Conservation (phyloP, 1,139 yeast species). For the Scheffersomyces cryptocercus region DNA sequence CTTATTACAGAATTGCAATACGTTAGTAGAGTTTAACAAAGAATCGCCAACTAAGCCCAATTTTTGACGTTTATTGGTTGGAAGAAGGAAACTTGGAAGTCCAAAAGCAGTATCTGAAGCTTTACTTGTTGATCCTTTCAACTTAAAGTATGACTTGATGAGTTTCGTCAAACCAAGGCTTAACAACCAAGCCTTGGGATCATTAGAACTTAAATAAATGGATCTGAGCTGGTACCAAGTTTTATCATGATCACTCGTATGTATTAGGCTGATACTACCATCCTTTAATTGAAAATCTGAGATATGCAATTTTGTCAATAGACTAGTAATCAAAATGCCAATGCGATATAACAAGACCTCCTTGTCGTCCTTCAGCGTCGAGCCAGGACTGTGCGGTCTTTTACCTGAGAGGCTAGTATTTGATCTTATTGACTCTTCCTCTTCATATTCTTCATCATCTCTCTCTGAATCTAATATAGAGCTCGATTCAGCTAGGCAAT, state of each 20-base stretch:
- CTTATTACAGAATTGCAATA: conserved; percentile 21
- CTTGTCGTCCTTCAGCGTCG: conserved; percentile 6
- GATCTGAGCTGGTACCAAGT: conserved; percentile 33
- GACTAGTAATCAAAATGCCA: conserved; percentile 23
- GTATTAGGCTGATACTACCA: conserved; percentile 20
- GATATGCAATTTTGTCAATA: conserved; percentile 17
- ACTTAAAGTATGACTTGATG: conserved; percentile 25
- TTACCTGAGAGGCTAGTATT: too few relatives aligned
- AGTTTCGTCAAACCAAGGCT: conserved; percentile 30
- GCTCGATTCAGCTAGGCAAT: conserved; percentile 20
- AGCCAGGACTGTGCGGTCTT: background rate
- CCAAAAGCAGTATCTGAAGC: background rate
- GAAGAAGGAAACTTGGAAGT: background rate
- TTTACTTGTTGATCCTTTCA: conserved; percentile 11
- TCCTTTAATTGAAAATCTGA: conserved; percentile 18
- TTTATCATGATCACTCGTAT: conserved; percentile 6
- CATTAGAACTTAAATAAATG: conserved; percentile 21
- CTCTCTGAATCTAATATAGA: conserved; percentile 5
- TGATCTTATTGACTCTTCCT: conserved; percentile 7
- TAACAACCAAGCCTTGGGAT: conserved; percentile 34
- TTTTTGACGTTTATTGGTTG: conserved; percentile 19
- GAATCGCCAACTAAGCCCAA: conserved; percentile 19
- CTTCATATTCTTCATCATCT: conserved; percentile 8
- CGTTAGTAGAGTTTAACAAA: conserved; percentile 14
- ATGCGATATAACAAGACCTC: conserved; percentile 19